Percentiles rank a stretch among this genome's conserved stretches.
Evolutionary conservation across 495 filamentous ascomycete genomes (phyloP).

Genomic region (Durotheca rogersii): DNA sequence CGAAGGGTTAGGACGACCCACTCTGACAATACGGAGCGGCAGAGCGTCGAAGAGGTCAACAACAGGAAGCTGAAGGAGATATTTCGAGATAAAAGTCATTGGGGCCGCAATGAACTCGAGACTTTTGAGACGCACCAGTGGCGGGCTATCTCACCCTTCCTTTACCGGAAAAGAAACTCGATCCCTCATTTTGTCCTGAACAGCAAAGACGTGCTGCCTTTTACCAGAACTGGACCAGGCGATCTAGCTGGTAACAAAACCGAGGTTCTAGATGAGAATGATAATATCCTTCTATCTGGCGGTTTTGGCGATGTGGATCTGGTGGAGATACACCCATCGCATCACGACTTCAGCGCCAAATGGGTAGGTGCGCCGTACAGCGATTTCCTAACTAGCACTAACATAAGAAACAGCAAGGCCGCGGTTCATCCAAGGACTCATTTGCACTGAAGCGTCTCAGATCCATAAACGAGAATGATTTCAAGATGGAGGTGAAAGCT

Average conservation of each 20-base stretch:
- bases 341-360: conserved; percentile 1
- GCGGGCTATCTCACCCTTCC: conserved; percentile 14
- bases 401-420: not conserved
- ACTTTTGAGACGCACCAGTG: conserved; percentile 7
- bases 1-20: not conserved
- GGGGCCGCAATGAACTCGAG: not conserved
- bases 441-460: conserved; percentile 16
- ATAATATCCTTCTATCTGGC: not conserved
- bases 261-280: conserved; percentile 5
- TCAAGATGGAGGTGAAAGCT: conserved; percentile 16
- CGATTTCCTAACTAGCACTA: not conserved
- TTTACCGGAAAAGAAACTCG: not conserved
- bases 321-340: conserved; percentile 10
- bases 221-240: conserved; percentile 2
- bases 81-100: not conserved
- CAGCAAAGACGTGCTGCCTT: conserved; percentile 3
- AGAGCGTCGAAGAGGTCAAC: not conserved
- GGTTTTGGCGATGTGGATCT: conserved; percentile 17
- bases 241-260: not conserved
- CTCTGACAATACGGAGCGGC: not conserved
- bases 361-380: not conserved
- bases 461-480: conserved; percentile 1
- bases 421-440: conserved; percentile 2
- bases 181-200: conserved; percentile 16
- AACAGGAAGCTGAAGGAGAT: not conserved